These are phyloP conservation scores for Knoxdaviesia proteae DNA, from an alignment of 2,329 filamentous ascomycete species.

Conservation along the genomic window DNA sequence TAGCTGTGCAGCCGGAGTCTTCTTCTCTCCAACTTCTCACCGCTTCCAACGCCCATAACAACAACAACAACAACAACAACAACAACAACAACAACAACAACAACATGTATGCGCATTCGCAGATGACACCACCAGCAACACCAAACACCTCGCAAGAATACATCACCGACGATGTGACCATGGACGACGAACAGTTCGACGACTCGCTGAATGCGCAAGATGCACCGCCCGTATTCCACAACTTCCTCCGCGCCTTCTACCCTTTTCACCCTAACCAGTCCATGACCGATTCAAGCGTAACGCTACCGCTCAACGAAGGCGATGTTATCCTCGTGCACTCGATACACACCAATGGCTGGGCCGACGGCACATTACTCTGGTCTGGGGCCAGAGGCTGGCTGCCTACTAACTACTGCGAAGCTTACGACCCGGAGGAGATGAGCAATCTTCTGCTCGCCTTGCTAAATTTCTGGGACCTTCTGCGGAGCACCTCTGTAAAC, in stretches of 20 bases:
- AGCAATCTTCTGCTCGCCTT: constrained; percentile 66
- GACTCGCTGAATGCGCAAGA: constrained; percentile 4
- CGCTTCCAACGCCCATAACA: constrained; percentile 6
- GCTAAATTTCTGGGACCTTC: constrained; percentile 79
- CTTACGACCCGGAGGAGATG: constrained; percentile 79
- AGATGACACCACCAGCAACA: constrained; percentile 61
- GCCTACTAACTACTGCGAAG: constrained; percentile 93
- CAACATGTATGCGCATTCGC: constrained; percentile 26
- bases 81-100: constrained; percentile 16
- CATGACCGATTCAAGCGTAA: constrained; percentile 68
- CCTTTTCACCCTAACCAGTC: constrained; percentile 67
- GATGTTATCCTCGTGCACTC: constrained; percentile 90
- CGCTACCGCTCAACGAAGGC: constrained; percentile 69
- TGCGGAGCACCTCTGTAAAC: constrained; percentile 56
- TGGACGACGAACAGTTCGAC: constrained; percentile 13
- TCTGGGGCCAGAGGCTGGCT: constrained; percentile 85
- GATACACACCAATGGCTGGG: constrained; percentile 96
- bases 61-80: constrained; percentile 15
- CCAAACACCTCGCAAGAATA: constrained; percentile 35
- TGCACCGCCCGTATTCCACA: constrained; percentile 57
- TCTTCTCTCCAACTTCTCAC: constrained; percentile 9
- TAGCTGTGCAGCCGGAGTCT: constrained; percentile 7
- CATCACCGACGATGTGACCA: not conserved
- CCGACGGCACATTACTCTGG: constrained; percentile 74
- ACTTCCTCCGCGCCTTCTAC: constrained; percentile 86